phyloP scores from a whole-genome alignment of 257 asterid genomes.

The Mentha longifolia region DNA sequence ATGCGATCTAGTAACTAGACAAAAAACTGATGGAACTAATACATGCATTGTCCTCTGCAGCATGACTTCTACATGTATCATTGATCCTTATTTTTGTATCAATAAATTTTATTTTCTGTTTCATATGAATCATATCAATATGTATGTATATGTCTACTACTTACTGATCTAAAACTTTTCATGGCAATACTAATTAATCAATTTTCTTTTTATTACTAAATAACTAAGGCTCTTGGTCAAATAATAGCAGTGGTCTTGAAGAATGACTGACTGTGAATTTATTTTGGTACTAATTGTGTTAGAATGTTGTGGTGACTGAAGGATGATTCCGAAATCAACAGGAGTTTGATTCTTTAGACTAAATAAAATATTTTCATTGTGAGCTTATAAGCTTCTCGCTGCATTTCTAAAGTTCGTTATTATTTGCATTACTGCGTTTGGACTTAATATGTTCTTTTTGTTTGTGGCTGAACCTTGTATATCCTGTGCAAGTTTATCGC shows the following conservation, averaged over 20 bases:
- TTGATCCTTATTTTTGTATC: background rate
- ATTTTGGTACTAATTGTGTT: background rate
- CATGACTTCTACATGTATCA: background rate
- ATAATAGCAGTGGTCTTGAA: slow-evolving; percentile 6
- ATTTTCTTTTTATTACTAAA: background rate
- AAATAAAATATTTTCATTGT: background rate
- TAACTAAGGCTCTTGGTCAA: slow-evolving; percentile 8
- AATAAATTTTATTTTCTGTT: background rate
- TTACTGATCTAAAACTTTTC: background rate
- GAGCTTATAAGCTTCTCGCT: slow-evolving; percentile 8
- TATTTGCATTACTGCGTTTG: slow-evolving; percentile 6
- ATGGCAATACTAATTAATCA: slow-evolving; percentile 1
- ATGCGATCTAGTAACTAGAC: background rate
- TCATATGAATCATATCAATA: background rate
- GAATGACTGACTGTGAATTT: background rate
- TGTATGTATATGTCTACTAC: background rate
- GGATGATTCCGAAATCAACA: background rate
- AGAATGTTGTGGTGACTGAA: background rate
- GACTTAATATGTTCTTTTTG: slow-evolving; percentile 2
- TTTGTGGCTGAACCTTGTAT: slow-evolving; percentile 11
- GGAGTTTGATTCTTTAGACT: background rate
- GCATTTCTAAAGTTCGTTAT: background rate
- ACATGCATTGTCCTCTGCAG: background rate
- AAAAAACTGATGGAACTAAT: background rate
- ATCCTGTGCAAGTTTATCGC: slow-evolving; percentile 21